Evolutionary conservation across 2,329 filamentous ascomycete species (phyloP).

Genomic region (Aschersonia sp.): DNA sequence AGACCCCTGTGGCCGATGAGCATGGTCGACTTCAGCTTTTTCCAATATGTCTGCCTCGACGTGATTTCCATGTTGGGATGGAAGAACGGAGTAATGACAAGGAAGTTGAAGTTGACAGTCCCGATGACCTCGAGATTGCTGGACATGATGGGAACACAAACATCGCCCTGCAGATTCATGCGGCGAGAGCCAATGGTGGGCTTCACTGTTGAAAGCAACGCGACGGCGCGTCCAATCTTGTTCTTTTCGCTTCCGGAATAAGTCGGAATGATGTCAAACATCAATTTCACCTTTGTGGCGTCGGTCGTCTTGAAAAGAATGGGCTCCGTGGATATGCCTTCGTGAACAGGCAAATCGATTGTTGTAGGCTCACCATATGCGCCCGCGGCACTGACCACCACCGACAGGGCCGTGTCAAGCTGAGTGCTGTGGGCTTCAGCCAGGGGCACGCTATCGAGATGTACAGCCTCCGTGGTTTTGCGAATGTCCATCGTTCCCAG

Average conservation of each 20-base stretch:
- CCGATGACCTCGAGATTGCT: slow-evolving; percentile 82
- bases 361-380: slow-evolving; percentile 77
- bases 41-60: slow-evolving; percentile 91
- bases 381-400: slow-evolving; percentile 76
- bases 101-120: slow-evolving; percentile 89
- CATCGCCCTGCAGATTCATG: slow-evolving; percentile 85
- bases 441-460: slow-evolving; percentile 75
- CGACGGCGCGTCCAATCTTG: slow-evolving; percentile 79
- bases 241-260: slow-evolving; percentile 83
- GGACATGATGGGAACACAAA: slow-evolving; percentile 81
- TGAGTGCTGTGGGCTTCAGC: slow-evolving; percentile 82
- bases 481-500: slow-evolving; percentile 90
- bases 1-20: slow-evolving; percentile 59
- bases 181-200: slow-evolving; percentile 69
- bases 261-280: slow-evolving; percentile 92
- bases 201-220: slow-evolving; percentile 73
- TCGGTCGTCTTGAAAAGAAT: slow-evolving; percentile 78
- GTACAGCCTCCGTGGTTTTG: slow-evolving; percentile 67
- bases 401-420: slow-evolving; percentile 81
- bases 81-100: slow-evolving; percentile 85
- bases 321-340: slow-evolving; percentile 85
- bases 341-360: slow-evolving; percentile 84
- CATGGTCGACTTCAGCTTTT: slow-evolving; percentile 79
- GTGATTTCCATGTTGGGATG: slow-evolving; percentile 91
- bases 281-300: slow-evolving; percentile 65